phyloP scores from a whole-genome alignment of 139 green algal species.

The Chlorella sp. region DNA sequence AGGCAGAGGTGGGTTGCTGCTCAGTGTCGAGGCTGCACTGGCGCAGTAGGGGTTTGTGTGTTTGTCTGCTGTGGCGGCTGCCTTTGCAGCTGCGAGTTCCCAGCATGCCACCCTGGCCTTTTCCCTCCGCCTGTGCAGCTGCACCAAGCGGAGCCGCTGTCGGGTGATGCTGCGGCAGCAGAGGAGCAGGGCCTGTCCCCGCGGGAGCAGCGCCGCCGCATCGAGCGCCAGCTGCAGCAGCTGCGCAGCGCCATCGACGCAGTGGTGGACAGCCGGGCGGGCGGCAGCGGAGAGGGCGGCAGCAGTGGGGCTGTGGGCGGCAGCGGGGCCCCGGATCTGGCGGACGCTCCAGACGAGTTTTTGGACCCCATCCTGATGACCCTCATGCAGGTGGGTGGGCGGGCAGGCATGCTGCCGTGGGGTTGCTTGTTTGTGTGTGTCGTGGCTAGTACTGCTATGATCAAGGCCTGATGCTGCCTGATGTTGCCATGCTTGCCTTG shows the following conservation, averaged over 20 bases:
- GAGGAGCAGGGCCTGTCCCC: background rate
- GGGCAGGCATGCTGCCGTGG: too few species aligned
- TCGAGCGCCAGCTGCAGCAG: background rate
- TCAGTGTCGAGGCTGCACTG: background rate
- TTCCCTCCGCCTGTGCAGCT: background rate
- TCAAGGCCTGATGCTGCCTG: too few species aligned
- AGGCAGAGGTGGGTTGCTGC: background rate
- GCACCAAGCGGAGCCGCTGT: background rate
- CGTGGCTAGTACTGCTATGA: too few species aligned
- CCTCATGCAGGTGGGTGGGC: conserved; percentile 37
- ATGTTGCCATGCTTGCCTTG: too few species aligned
- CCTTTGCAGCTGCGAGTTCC: too few species aligned
- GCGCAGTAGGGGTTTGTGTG: too few species aligned
- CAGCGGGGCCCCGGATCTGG: background rate
- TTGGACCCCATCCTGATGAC: conserved; percentile 62
- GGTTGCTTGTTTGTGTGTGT: too few species aligned
- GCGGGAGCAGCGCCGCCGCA: background rate
- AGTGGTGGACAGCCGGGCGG: background rate
- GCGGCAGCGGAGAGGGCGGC: background rate
- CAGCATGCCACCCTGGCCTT: background rate
- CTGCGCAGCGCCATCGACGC: background rate
- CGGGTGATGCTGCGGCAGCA: background rate
- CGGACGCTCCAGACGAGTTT: conserved; percentile 59
- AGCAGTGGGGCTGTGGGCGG: background rate
- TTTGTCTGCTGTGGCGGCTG: too few species aligned